A percentile compares a stretch with the other conserved stretches of the same genome.
Evolutionary conservation across 2,329 filamentous ascomycete genomes (phyloP).

Genomic region (Sarocladium strictum): DNA sequence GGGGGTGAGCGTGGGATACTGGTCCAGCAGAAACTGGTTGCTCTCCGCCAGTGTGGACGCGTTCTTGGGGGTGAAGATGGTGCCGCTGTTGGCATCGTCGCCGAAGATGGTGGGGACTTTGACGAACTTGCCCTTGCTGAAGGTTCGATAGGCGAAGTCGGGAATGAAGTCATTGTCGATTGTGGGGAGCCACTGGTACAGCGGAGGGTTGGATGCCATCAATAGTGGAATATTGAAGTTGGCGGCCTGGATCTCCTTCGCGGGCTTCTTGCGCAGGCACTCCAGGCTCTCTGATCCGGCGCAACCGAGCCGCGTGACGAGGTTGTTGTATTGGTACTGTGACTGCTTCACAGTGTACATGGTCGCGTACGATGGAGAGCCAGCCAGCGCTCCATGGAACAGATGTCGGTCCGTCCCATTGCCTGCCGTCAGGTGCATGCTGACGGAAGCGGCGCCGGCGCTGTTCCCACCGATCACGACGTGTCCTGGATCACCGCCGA

Average conservation of each 20-base stretch:
- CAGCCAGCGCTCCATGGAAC: slow-evolving; percentile 45
- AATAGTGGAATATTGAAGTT: slow-evolving; percentile 33
- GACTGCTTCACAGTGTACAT: slow-evolving; percentile 39
- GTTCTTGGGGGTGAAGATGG: slow-evolving; percentile 25
- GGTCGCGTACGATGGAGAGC: slow-evolving; percentile 46
- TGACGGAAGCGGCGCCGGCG: slow-evolving; percentile 62
- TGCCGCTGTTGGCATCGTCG: slow-evolving; percentile 33
- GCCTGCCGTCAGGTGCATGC: slow-evolving; percentile 54
- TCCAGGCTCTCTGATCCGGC: slow-evolving; percentile 30
- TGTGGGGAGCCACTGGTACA: slow-evolving; percentile 49
- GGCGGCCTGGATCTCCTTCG: slow-evolving; percentile 33
- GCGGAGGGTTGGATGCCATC: slow-evolving; percentile 25
- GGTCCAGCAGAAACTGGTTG: slow-evolving; percentile 26
- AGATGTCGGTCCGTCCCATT: slow-evolving; percentile 41
- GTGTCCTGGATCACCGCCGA: slow-evolving; percentile 63
- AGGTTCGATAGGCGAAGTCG: slow-evolving; percentile 44
- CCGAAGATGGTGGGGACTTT: slow-evolving; percentile 46
- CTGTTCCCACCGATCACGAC: slow-evolving; percentile 64
- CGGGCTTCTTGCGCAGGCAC: slow-evolving; percentile 39
- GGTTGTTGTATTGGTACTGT: slow-evolving; percentile 46
- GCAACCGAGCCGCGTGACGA: slow-evolving; percentile 38
- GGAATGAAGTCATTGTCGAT: slow-evolving; percentile 48
- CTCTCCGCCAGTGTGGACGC: slow-evolving; percentile 26
- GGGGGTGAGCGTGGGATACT: slow-evolving; percentile 27
- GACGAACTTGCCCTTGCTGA: slow-evolving; percentile 43